A percentile compares a stretch with the other conserved stretches of the same genome.
Evolutionary conservation across 2,329 filamentous ascomycete genomes (phyloP).

Genomic region (Chrysosporium keratinophilum): DNA sequence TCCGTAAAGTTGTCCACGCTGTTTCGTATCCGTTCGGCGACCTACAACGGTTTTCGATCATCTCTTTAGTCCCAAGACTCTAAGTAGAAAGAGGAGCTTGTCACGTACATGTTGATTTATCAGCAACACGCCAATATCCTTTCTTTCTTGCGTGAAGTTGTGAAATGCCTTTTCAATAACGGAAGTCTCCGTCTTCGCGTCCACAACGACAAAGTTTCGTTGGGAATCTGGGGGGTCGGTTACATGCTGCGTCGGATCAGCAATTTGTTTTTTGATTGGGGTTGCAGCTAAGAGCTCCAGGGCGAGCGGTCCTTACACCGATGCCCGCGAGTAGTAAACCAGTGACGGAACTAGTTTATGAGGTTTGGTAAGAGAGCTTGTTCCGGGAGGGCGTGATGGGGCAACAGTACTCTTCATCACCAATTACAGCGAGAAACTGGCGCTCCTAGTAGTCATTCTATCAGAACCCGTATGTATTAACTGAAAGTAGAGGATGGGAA

Average conservation of each 20-base stretch:
- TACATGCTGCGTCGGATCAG: conserved; percentile 58
- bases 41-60: conserved; percentile 40
- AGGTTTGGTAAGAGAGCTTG: neutral
- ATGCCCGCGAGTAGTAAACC: conserved; percentile 91
- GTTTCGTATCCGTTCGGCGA: conserved; percentile 87
- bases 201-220: conserved; percentile 97
- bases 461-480: no score
- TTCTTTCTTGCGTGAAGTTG: conserved; percentile 74
- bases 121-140: conserved; percentile 91
- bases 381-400: neutral
- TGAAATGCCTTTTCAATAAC: conserved; percentile 87
- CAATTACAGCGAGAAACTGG: conserved; percentile 94
- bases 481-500: neutral
- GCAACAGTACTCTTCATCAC: conserved; percentile 61
- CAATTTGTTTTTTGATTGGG: neutral
- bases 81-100: neutral
- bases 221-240: conserved; percentile 77
- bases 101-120: conserved; percentile 88
- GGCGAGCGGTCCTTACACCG: conserved; percentile 52
- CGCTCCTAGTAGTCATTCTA: conserved; percentile 50
- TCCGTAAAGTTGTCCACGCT: conserved; percentile 85
- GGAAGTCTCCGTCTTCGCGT: conserved; percentile 79
- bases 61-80: neutral
- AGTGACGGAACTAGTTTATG: conserved; percentile 66
- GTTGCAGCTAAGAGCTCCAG: neutral